Conservation (phyloP, 164 flowering plant genomes). For the Vitis riparia region DNA sequence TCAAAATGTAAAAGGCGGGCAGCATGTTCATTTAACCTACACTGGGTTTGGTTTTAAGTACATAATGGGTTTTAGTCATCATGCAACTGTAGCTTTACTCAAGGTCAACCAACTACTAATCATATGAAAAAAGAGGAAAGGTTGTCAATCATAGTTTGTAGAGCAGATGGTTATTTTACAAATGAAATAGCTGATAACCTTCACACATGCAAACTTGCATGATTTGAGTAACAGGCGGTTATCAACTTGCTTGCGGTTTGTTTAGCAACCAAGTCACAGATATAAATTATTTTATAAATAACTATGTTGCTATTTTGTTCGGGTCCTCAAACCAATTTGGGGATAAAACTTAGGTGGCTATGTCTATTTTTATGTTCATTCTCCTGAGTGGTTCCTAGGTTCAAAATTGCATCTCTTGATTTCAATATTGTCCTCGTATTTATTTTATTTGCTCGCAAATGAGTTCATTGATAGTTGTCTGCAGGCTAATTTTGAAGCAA, state of each 20-base stretch:
- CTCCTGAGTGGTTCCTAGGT: neutral
- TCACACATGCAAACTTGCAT: neutral
- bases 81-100: neutral
- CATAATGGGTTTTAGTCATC: no score
- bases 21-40: neutral
- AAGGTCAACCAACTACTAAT: neutral
- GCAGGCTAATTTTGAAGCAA: constrained; percentile 49
- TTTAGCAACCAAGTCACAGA: neutral
- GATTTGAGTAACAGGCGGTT: neutral
- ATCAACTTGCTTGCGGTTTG: neutral
- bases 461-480: neutral
- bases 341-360: neutral
- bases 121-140: neutral
- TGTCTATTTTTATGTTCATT: neutral
- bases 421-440: neutral
- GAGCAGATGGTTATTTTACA: neutral
- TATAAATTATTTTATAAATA: no score
- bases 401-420: neutral
- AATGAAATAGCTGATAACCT: no score
- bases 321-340: neutral
- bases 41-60: no score
- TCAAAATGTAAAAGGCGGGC: no score
- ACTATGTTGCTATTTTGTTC: neutral
- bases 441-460: neutral
- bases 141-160: neutral